Evolutionary conservation across 805 yeast genomes (phyloP), one percentile per base, ranked within the genome.

Genomic region (Yarrowia keelungensis): DNA sequence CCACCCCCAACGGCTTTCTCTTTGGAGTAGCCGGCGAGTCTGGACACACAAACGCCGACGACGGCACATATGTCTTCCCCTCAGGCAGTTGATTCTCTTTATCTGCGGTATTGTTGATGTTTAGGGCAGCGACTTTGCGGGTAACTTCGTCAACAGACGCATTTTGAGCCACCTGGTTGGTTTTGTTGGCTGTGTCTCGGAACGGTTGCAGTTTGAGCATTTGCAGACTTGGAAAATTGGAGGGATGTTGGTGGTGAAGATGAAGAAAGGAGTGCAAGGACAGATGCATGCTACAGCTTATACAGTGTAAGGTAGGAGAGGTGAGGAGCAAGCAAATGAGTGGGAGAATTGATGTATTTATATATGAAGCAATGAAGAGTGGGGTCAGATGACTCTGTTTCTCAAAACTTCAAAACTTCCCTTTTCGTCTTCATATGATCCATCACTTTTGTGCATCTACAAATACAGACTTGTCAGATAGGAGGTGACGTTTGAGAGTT

Each of bases 171-270:
- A 3, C 22, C 46, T 15, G 38, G 41, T 43, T 43, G 65, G 42
- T 14, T 9, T 45, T 43, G 41, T 32, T 43, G 65, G 51, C 12
- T 12, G 65, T 45, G 4, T 59, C 65, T 45, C 65, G 41, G 10
- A 59, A 59, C 9, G 65, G 65, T 16, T 59, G 32, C 15, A 59
- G 41, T 14, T 59, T 59, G 22, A 59, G 65, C 65, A 59, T 59
- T n/a, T 56, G 32, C 7, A 5, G 7, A 26, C 4, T 26, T 26
- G 32, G 32, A 26, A 3, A 26, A 26, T 19, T 32, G 19, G 10
- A 35, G 53, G 16, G 16, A 22, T 36, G 32, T 39, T 53, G 10
- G 47, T 42, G 38, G 35, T 50, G 56, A 4, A 19, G 10, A 51
- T 16, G 35, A 49, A 49, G 58, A 51, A 38, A 12, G 58, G 58